phyloP scores from a whole-genome alignment of 2,329 filamentous ascomycete genomes.

The Trichoderma sp. region DNA sequence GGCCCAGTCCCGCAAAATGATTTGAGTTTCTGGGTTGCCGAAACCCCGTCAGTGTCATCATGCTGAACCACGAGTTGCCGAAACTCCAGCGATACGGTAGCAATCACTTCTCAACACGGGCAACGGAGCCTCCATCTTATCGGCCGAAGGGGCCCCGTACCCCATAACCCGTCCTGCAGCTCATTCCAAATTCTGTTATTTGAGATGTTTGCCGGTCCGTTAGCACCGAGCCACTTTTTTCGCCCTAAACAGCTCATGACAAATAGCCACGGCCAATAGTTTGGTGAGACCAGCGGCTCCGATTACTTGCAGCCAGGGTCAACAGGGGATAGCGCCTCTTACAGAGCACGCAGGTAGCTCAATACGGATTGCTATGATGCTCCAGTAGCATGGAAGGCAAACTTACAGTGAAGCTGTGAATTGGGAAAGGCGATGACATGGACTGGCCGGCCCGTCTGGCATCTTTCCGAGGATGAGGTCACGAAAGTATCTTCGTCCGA shows the following conservation, averaged over 20 bases:
- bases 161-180: not conserved
- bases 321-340: not conserved
- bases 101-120: not conserved
- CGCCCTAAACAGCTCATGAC: not conserved
- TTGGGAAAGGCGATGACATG: not conserved
- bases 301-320: not conserved
- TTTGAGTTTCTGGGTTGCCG: conserved; percentile 12
- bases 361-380: not conserved
- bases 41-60: not conserved
- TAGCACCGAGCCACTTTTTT: conserved; percentile 1
- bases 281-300: not conserved
- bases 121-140: not conserved
- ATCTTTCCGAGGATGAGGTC: not conserved
- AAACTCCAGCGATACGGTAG: not conserved
- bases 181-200: conserved; percentile 20
- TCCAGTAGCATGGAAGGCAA: not conserved
- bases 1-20: conserved; percentile 4
- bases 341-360: not conserved
- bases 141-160: not conserved
- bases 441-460: not conserved
- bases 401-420: not conserved
- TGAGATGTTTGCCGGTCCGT: not conserved
- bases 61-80: not conserved
- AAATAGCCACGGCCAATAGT: conserved; percentile 13
- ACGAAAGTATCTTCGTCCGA: not conserved